Evolutionary conservation across 1,284 basidiomycete species (phyloP).

Genomic region (Ustilago sp.): DNA sequence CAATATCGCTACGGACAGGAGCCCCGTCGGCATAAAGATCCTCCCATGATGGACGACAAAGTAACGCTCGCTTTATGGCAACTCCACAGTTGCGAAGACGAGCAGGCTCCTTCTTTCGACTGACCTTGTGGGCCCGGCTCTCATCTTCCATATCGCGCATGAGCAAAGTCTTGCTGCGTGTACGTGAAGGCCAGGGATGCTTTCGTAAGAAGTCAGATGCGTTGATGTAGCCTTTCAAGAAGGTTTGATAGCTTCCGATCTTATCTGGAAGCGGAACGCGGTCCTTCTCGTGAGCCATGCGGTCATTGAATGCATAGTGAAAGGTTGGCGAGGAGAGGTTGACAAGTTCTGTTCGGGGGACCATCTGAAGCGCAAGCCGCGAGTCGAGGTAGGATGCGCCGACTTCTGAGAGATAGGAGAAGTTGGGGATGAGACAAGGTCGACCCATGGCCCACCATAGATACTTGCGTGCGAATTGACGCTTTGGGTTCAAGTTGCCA

Average conservation of each 20-base stretch:
- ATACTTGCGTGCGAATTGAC: constrained; percentile 67
- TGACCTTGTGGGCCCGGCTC: constrained; percentile 71
- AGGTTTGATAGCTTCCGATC: constrained; percentile 89
- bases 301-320: constrained; percentile 62
- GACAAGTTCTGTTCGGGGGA: constrained; percentile 86
- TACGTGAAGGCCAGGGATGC: constrained; percentile 87
- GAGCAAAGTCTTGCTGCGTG: constrained; percentile 73
- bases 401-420: constrained; percentile 75
- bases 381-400: constrained; percentile 86
- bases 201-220: constrained; percentile 86
- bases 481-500: constrained; percentile 66
- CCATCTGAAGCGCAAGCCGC: constrained; percentile 80
- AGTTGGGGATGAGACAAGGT: constrained; percentile 67
- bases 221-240: constrained; percentile 86
- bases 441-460: constrained; percentile 69
- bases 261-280: constrained; percentile 51
- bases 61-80: constrained; percentile 57
- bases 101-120: constrained; percentile 58
- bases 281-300: constrained; percentile 54
- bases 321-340: constrained; percentile 76
- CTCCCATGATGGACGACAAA: constrained; percentile 78
- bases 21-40: constrained; percentile 73
- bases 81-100: constrained; percentile 60
- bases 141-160: constrained; percentile 82
- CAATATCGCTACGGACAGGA: constrained; percentile 71